Evolutionary conservation across 2,329 filamentous ascomycete species (phyloP).

Genomic region (Curvularia eragrostidis): DNA sequence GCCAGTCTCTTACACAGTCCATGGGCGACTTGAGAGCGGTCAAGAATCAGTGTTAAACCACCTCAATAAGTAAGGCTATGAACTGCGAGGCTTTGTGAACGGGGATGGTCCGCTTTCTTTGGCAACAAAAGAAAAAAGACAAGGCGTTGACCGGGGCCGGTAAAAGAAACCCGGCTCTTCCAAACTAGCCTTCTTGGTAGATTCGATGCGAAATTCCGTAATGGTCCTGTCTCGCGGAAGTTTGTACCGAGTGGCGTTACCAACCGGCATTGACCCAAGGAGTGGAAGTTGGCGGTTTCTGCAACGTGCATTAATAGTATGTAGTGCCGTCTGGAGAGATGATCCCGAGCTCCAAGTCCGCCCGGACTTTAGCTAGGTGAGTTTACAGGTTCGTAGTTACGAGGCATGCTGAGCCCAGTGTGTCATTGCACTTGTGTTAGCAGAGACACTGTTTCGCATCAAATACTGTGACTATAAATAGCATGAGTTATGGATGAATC

Average conservation of each 20-base stretch:
- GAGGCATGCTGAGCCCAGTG: background rate
- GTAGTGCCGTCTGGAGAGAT: background rate
- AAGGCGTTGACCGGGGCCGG: background rate
- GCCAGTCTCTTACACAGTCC: slow-evolving; percentile 4
- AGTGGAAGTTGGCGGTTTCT: background rate
- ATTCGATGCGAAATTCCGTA: background rate
- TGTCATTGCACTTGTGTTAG: background rate
- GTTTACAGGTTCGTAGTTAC: background rate
- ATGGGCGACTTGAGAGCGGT: background rate
- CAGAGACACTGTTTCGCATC: background rate
- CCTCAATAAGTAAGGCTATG: background rate
- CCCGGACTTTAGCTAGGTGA: background rate
- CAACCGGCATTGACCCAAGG: background rate
- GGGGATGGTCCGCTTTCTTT: background rate
- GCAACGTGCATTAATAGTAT: background rate
- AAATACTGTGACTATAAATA: background rate
- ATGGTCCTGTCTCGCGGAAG: background rate
- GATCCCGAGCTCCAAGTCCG: background rate
- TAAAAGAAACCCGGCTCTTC: background rate
- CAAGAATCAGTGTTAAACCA: background rate
- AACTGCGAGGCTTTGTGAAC: background rate
- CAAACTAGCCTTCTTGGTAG: background rate
- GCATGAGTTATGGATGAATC: background rate
- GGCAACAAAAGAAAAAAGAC: background rate
- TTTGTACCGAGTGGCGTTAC: background rate